Conservation (phyloP, 2,329 filamentous ascomycete genomes). For the Neofusicoccum ribis region DNA sequence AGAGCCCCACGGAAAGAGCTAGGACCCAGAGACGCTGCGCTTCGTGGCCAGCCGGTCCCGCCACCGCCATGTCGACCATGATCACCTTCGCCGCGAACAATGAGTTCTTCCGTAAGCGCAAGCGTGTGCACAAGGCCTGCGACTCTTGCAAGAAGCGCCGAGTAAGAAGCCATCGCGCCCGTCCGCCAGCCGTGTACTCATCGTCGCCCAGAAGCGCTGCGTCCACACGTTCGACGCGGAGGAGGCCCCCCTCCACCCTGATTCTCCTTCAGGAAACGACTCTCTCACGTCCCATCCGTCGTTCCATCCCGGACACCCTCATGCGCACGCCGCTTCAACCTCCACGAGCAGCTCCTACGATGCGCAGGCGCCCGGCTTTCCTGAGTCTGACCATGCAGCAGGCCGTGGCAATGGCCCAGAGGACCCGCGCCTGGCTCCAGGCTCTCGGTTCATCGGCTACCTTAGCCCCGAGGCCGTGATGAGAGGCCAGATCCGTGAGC, state of each 20-base stretch:
- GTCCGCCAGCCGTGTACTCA: conserved; percentile 6
- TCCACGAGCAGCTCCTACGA: not conserved
- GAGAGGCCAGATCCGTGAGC: conserved; percentile 38
- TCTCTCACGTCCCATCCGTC: conserved; percentile 29
- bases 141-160: conserved; percentile 47
- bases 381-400: not conserved
- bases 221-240: conserved; percentile 44
- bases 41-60: not conserved
- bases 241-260: conserved; percentile 21
- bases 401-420: not conserved
- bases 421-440: conserved; percentile 27
- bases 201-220: conserved; percentile 39
- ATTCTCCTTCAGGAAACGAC: conserved; percentile 5
- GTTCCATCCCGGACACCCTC: not conserved
- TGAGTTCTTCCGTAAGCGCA: conserved; percentile 46
- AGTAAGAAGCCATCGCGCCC: conserved; percentile 25
- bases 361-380: not conserved
- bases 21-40: not conserved
- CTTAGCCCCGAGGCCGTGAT: conserved; percentile 50
- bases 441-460: conserved; percentile 47
- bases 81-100: conserved; percentile 48
- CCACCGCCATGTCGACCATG: conserved; percentile 39
- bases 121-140: conserved; percentile 45
- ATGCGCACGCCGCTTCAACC: not conserved
- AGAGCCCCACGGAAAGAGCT: not conserved